These are phyloP conservation scores for Starmerella apicola DNA, from an alignment of 805 yeast genomes.

Conservation along the genomic window DNA sequence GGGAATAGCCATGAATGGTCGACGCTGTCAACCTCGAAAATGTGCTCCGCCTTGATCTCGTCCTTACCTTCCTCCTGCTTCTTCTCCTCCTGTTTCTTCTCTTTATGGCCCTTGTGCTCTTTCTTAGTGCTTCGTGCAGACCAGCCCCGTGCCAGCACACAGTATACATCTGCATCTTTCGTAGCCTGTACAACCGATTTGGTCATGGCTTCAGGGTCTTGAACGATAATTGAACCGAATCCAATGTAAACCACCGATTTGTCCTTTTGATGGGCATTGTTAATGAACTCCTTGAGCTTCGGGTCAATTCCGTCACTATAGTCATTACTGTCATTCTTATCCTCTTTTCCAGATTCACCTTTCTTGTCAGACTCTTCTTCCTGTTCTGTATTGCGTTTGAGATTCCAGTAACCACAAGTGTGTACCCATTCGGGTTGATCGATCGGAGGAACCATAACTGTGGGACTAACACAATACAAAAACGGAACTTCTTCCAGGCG, in stretches of 20 bases:
- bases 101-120: slow-evolving; percentile 15
- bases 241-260: slow-evolving; percentile 83
- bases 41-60: slow-evolving; percentile 29
- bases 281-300: slow-evolving; percentile 46
- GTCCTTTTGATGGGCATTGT: slow-evolving; percentile 42
- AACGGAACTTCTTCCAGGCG: slow-evolving; percentile 78
- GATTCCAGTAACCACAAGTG: slow-evolving; percentile 92
- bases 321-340: too few species aligned
- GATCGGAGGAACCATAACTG: slow-evolving; percentile 80
- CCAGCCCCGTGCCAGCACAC: slow-evolving; percentile 91
- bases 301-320: slow-evolving; percentile 37
- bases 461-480: slow-evolving; percentile 76
- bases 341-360: too few species aligned
- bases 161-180: slow-evolving; percentile 63
- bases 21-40: slow-evolving; percentile 56
- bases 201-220: slow-evolving; percentile 67
- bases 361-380: slow-evolving; percentile 34
- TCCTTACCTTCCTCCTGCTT: slow-evolving; percentile 22
- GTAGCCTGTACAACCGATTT: slow-evolving; percentile 71
- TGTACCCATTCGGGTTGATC: slow-evolving; percentile 93
- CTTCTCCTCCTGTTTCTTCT: slow-evolving; percentile 25
- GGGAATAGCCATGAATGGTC: slow-evolving; percentile 96
- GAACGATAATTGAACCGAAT: slow-evolving; percentile 88
- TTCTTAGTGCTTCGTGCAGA: slow-evolving; percentile 50
- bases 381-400: slow-evolving; percentile 44